Evolutionary conservation across 352 stramenopile genomes (phyloP).

Genomic region (Pythium volutum): DNA sequence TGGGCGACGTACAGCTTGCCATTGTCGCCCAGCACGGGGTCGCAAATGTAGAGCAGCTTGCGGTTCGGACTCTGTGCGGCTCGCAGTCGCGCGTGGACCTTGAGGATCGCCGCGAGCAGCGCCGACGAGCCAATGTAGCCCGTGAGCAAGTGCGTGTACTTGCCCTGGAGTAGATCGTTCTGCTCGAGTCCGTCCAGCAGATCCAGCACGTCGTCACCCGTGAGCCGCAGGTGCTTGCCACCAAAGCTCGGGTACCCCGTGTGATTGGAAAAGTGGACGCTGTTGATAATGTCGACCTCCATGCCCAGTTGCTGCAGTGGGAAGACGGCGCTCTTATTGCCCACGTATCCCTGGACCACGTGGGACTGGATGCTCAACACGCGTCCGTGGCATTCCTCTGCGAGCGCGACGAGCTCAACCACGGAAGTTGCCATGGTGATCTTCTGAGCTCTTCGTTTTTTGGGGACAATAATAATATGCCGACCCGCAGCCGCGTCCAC

Average conservation of each 20-base stretch:
- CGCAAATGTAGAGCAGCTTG: slow-evolving; percentile 73
- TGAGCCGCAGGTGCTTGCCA: slow-evolving; percentile 59
- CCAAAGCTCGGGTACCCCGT: slow-evolving; percentile 77
- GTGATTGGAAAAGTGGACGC: slow-evolving; percentile 87
- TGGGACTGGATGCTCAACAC: slow-evolving; percentile 89
- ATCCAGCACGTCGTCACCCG: slow-evolving; percentile 70
- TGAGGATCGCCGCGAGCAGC: slow-evolving; percentile 68
- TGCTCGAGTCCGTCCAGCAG: slow-evolving; percentile 74
- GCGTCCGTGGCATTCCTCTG: slow-evolving; percentile 40
- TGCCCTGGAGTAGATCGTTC: slow-evolving; percentile 63
- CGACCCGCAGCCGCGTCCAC: neutral
- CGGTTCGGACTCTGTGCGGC: slow-evolving; percentile 42
- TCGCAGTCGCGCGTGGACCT: slow-evolving; percentile 54
- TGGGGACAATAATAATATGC: too few relatives aligned
- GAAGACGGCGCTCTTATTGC: slow-evolving; percentile 86
- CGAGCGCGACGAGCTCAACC: neutral
- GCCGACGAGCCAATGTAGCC: slow-evolving; percentile 75
- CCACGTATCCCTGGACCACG: slow-evolving; percentile 85
- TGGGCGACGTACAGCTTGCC: slow-evolving; percentile 77
- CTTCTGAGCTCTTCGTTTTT: neutral
- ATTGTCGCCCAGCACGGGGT: slow-evolving; percentile 81
- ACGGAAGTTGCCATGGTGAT: slow-evolving; percentile 5
- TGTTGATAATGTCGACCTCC: slow-evolving; percentile 88
- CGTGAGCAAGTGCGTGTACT: slow-evolving; percentile 79
- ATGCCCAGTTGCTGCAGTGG: slow-evolving; percentile 80